These are phyloP conservation scores for Malbranchea zuffiana DNA, from an alignment of 2,329 filamentous ascomycete genomes.

Conservation along the genomic window DNA sequence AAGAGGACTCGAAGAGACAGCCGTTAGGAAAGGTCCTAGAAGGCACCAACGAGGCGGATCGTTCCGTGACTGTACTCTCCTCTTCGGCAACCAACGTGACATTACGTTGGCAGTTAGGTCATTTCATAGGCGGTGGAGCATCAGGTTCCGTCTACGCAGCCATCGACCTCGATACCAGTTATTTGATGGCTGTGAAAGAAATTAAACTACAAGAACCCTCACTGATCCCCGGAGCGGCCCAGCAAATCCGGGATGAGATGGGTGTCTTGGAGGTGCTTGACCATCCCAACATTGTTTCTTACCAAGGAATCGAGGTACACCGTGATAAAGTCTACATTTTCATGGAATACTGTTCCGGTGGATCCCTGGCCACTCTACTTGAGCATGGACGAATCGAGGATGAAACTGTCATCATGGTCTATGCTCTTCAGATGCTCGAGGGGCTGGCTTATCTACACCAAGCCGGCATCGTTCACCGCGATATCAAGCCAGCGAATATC, in stretches of 20 bases:
- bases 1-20: conserved; percentile 74
- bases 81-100: conserved; percentile 92
- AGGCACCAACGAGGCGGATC: conserved; percentile 89
- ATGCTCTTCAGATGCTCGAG: conserved; percentile 60
- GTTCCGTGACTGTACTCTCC: conserved; percentile 84
- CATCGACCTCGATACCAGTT: conserved; percentile 91
- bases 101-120: conserved; percentile 96
- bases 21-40: conserved; percentile 84
- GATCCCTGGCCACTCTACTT: conserved; percentile 75
- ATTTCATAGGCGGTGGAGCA: conserved; percentile 90
- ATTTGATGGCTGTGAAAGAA: conserved; percentile 97
- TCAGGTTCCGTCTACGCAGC: conserved; percentile 97
- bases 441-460: conserved; percentile 49
- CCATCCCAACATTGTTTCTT: conserved; percentile 94
- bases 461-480: conserved; percentile 47
- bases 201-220: conserved; percentile 95
- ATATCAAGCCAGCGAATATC: conserved; percentile 55
- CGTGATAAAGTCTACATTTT: conserved; percentile 99
- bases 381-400: conserved; percentile 81
- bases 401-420: conserved; percentile 44
- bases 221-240: conserved; percentile 83
- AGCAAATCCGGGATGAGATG: conserved; percentile 95
- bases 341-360: conserved; percentile 98
- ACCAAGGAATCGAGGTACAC: conserved; percentile 96
- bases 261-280: conserved; percentile 88